phyloP scores from a whole-genome alignment of 2,329 filamentous ascomycete genomes.

The Monosporascus ibericus region DNA sequence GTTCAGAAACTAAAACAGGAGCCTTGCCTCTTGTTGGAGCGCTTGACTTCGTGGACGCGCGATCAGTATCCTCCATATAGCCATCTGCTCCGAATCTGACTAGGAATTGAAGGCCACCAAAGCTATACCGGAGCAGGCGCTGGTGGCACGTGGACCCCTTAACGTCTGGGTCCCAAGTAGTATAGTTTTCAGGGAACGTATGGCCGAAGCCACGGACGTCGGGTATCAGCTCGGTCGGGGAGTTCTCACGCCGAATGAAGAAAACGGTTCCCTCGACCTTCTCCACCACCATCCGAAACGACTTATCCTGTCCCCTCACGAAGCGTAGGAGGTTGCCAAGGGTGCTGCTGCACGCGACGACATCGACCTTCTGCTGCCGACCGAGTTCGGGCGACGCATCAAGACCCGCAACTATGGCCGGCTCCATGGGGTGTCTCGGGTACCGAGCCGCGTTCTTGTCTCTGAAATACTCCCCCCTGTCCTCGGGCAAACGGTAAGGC shows the following conservation, averaged over 20 bases:
- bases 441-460: conserved; percentile 48
- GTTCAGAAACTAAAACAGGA: neutral
- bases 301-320: conserved; percentile 33
- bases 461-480: conserved; percentile 44
- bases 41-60: neutral
- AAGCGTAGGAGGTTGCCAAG: conserved; percentile 57
- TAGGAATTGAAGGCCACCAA: conserved; percentile 45
- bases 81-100: conserved; percentile 56
- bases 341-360: conserved; percentile 56
- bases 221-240: conserved; percentile 48
- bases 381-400: conserved; percentile 5
- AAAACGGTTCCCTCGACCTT: conserved; percentile 52
- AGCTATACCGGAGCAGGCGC: conserved; percentile 51
- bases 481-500: conserved; percentile 31
- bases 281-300: conserved; percentile 56
- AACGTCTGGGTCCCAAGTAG: conserved; percentile 52
- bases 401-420: conserved; percentile 36
- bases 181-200: conserved; percentile 60
- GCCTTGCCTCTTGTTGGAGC: neutral
- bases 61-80: conserved; percentile 29
- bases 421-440: conserved; percentile 44
- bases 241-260: conserved; percentile 56
- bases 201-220: conserved; percentile 58
- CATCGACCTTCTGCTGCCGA: conserved; percentile 33
- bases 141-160: conserved; percentile 55